Evolutionary conservation across 2,329 filamentous ascomycete species (phyloP), one percentile per base, ranked within the genome.

Genomic region (Dryadomyces quercus-mongolicae): DNA sequence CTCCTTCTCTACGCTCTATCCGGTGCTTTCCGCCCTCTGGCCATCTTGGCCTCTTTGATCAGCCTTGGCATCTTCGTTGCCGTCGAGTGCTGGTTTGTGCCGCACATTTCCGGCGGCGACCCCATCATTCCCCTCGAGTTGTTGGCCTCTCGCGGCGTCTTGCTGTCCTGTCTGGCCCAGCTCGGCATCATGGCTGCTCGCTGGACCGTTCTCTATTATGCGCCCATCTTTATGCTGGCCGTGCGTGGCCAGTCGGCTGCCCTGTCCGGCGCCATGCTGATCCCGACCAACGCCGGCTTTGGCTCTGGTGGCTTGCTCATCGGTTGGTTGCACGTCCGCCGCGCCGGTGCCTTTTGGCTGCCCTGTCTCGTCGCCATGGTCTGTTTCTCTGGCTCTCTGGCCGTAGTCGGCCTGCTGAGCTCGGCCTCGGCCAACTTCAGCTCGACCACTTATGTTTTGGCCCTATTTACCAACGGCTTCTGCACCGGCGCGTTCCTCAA

Each of bases 231-330:
- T 62, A 85, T 87, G 38, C 81, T 93, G 55, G 85, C 86, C 3
- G 84, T 93, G 1, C 80, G 84, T 2, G 80, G 80, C 54, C 85
- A 85, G 71, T 69, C 76, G 1, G 84, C 86, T 0, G 84, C 86
- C 1, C 72, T 80, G 1, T 85, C 87, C 2, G 89, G 88, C 3
- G 77, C 85, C 4, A 84, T 92, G 40, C 76, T 94, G 7, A 80
- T 94, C 49, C 88, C 89, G 0, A 93, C 88, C 0, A 94, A 94
- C 66, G 65, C 81, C 6, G 89, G 88, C 1, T 94, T 94, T 62
- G 88, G 82, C 1, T 61, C 78, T 2, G 89, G 88, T 22, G 86
- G 88, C 0, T 68, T 94, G 0, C 59, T 88, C 5, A 84, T 85
- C 15, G 89, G 89, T 9, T 81, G 78, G 68, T 69, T 93, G 16